phyloP scores from a whole-genome alignment of 108 stramenopile genomes.

The Cylindrotheca closterium region DNA sequence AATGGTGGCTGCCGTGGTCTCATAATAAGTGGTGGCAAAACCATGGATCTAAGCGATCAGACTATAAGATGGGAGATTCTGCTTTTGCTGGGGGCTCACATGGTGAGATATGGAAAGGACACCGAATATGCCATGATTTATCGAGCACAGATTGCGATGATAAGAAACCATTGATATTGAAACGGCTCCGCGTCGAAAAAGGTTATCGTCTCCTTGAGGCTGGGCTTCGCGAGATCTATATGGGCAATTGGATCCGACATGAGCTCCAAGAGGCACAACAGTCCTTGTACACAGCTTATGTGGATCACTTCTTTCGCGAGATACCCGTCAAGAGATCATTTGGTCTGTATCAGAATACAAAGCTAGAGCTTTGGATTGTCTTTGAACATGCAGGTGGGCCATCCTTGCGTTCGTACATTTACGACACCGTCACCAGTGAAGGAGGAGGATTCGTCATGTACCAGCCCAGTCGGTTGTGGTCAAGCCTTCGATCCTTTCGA shows the following conservation, averaged over 20 bases:
- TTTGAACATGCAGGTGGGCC: conserved; percentile 70
- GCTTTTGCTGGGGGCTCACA: conserved; percentile 84
- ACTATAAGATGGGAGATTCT: conserved; percentile 47
- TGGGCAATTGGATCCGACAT: conserved; percentile 59
- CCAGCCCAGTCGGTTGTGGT: conserved; percentile 77
- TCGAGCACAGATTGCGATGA: conserved; percentile 42
- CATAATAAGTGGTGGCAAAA: conserved; percentile 22
- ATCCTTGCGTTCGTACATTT: conserved; percentile 73
- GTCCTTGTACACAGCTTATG: conserved; percentile 60
- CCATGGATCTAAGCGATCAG: conserved; percentile 20
- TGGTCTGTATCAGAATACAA: conserved; percentile 39
- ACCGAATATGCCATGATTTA: conserved; percentile 38
- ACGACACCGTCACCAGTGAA: conserved; percentile 41
- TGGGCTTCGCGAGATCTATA: conserved; percentile 79
- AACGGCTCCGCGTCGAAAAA: conserved; percentile 64
- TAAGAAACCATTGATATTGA: conserved; percentile 57
- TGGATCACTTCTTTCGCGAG: conserved; percentile 84
- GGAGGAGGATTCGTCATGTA: conserved; percentile 63
- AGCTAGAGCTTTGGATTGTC: conserved; percentile 81
- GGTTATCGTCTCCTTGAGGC: conserved; percentile 72
- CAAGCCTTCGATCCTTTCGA: conserved; percentile 43
- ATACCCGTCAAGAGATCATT: conserved; percentile 19
- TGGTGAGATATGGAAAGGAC: conserved; percentile 79
- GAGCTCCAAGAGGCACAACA: conserved; percentile 32
- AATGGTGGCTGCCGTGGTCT: conserved; percentile 39